Evolutionary conservation across 2,329 filamentous ascomycete species (phyloP), one percentile per base, ranked within the genome.

Genomic region (Rutstroemia sp.): DNA sequence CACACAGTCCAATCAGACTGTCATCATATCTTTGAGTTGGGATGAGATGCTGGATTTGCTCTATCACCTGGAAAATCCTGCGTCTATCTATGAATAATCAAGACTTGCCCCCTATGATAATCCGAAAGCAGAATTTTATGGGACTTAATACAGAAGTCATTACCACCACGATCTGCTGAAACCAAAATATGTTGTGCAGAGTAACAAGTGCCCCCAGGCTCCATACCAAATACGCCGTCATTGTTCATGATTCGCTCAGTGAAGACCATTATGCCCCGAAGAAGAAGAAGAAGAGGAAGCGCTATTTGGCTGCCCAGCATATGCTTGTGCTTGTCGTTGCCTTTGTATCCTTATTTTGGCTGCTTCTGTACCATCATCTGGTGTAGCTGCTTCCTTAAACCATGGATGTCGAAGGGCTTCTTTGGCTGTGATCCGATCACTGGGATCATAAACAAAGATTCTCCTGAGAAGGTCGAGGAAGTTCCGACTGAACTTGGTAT

Each of bases 391-490:
- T 65, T 87, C 83, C 64, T 80, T 81, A 70, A 87, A 87, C 83
- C 83, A 87, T 2, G 81, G 80, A 60, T 87, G 84, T 54, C 83
- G 78, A 45, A 87, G 71, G 2, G 84, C 84, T 64, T 86, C 74
- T 61, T 85, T 83, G 21, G 84, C 84, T 4, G 82, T 86, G 60
- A 87, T 87, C 47, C 84, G 80, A 56, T 82, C 78, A 5, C 74
- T 72, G 10, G 84, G 83, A 57, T 87, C 83, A 67, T 87, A 87
- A 34, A 86, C 78, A 63, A 87, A 87, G 49, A 87, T 87, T 68
- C 80, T 84, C 63, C 77, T 76, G 7, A 87, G 71, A 9, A 87
- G 74, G 67, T 87, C 83, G 48, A 86, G 70, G 64, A 87, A 87
- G 59, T 82, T 78, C 58, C 75, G 76, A 57, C 84, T 73, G 69